Conservation (phyloP, 1,284 basidiomycete species). For the Fistulinella cinereoalba region DNA sequence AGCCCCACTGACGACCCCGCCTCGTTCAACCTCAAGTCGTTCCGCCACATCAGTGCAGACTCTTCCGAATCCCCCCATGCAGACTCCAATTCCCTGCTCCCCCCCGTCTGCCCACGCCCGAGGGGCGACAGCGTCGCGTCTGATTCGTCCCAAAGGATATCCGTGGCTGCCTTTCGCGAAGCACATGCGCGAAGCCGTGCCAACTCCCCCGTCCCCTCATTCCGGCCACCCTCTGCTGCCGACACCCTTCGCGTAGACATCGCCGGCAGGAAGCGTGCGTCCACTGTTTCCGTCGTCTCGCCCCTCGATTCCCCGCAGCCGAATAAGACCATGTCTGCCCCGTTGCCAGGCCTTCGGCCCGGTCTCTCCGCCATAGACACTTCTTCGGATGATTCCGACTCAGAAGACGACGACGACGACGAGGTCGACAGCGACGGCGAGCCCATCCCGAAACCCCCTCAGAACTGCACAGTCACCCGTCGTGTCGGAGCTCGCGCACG, state of each 20-base stretch:
- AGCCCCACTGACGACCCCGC: constrained; percentile 23
- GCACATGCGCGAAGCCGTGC: constrained; percentile 62
- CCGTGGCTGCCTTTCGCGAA: constrained; percentile 75
- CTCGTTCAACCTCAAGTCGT: constrained; percentile 65
- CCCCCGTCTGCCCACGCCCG: constrained; percentile 41
- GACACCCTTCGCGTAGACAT: constrained; percentile 33
- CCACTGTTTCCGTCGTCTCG: constrained; percentile 28
- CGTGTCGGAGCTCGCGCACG: constrained; percentile 10
- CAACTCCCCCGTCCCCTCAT: constrained; percentile 57
- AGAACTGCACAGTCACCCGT: constrained; percentile 21
- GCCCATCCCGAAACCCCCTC: constrained; percentile 21
- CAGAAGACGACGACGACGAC: constrained; percentile 30
- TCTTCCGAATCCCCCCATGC: constrained; percentile 25
- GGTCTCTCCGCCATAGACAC: constrained; percentile 18
- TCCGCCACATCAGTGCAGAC: constrained; percentile 56
- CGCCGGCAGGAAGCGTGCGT: constrained; percentile 28
- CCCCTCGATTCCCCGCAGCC: constrained; percentile 10
- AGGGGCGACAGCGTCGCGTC: constrained; percentile 59
- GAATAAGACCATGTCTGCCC: constrained; percentile 11
- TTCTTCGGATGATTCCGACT: constrained; percentile 31
- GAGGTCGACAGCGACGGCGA: constrained; percentile 34
- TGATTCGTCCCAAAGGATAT: constrained; percentile 66
- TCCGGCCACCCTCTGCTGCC: constrained; percentile 34
- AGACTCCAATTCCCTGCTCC: constrained; percentile 26
- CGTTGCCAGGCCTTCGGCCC: constrained; percentile 15